Evolutionary conservation across 2,329 filamentous ascomycete species (phyloP).

Genomic region (Verticillium albo-atrum): DNA sequence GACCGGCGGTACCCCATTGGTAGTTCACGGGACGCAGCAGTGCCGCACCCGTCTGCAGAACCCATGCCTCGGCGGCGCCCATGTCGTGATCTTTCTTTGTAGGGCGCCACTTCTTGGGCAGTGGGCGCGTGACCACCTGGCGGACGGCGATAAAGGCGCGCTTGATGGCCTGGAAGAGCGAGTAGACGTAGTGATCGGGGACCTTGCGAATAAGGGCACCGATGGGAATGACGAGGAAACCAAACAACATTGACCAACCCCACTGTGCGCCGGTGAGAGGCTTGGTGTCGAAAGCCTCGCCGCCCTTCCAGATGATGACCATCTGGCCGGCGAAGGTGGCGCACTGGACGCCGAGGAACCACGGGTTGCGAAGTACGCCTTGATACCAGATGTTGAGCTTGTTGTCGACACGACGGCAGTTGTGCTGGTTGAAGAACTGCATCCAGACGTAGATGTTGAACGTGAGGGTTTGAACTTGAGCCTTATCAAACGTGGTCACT

Average conservation of each 20-base stretch:
- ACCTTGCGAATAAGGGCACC: conserved; percentile 36
- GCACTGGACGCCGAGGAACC: conserved; percentile 66
- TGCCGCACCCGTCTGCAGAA: conserved; percentile 16
- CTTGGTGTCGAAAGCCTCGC: conserved; percentile 59
- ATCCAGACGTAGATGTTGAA: conserved; percentile 89
- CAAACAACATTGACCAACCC: conserved; percentile 66
- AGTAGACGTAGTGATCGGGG: conserved; percentile 36
- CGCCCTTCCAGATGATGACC: conserved; percentile 68
- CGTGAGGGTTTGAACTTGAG: conserved; percentile 60
- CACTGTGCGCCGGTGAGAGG: conserved; percentile 61
- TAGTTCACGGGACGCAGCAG: conserved; percentile 15
- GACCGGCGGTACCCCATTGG: conserved; percentile 14
- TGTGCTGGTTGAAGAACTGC: conserved; percentile 85
- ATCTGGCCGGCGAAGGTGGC: conserved; percentile 67
- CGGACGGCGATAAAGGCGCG: conserved; percentile 13
- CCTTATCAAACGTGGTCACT: not conserved
- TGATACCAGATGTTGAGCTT: conserved; percentile 76
- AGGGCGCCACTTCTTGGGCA: conserved; percentile 12
- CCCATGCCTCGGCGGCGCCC: conserved; percentile 14
- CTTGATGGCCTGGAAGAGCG: conserved; percentile 18
- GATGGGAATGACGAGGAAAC: conserved; percentile 62
- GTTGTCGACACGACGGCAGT: conserved; percentile 78
- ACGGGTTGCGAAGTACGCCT: conserved; percentile 67
- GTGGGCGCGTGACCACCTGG: conserved; percentile 9
- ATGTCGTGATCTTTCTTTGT: conserved; percentile 11